phyloP scores from a whole-genome alignment of 2,329 filamentous ascomycete genomes.

The Epichloe elymi region DNA sequence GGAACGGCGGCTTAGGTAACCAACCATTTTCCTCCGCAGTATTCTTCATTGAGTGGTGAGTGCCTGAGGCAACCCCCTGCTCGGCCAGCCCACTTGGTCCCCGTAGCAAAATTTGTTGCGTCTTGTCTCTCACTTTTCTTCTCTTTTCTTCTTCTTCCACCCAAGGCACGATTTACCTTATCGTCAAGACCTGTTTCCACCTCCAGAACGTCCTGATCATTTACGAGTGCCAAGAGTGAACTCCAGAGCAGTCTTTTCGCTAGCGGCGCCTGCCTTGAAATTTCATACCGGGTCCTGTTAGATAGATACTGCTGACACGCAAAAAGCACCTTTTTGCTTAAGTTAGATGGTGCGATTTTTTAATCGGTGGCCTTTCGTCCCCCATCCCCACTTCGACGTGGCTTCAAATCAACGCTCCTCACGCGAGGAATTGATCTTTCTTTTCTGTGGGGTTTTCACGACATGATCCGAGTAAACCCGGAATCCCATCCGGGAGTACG shows the following conservation, averaged over 20 bases:
- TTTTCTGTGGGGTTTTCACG: neutral
- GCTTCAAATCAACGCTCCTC: neutral
- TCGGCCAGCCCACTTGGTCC: neutral
- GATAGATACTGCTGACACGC: constrained; percentile 85
- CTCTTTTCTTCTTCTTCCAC: constrained; percentile 24
- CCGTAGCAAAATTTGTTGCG: constrained; percentile 8
- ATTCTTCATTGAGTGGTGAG: too few relatives aligned
- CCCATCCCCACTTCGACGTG: neutral
- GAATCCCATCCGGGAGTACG: neutral
- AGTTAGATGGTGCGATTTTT: neutral
- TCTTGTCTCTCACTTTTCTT: constrained; percentile 9
- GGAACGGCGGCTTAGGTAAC: neutral
- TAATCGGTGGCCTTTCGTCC: neutral
- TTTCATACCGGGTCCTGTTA: constrained; percentile 73
- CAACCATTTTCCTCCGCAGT: neutral
- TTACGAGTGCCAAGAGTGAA: constrained; percentile 74
- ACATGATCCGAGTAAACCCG: neutral
- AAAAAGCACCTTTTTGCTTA: neutral
- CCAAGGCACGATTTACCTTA: constrained; percentile 78
- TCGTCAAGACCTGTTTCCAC: constrained; percentile 65
- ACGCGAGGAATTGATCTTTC: neutral
- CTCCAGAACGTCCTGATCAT: constrained; percentile 80
- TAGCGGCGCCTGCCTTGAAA: constrained; percentile 74
- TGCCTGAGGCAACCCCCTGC: constrained; percentile 16
- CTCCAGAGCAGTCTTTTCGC: constrained; percentile 74